These are phyloP conservation scores for Emericellopsis terricola DNA, from an alignment of 495 filamentous ascomycete genomes.

Conservation along the genomic window DNA sequence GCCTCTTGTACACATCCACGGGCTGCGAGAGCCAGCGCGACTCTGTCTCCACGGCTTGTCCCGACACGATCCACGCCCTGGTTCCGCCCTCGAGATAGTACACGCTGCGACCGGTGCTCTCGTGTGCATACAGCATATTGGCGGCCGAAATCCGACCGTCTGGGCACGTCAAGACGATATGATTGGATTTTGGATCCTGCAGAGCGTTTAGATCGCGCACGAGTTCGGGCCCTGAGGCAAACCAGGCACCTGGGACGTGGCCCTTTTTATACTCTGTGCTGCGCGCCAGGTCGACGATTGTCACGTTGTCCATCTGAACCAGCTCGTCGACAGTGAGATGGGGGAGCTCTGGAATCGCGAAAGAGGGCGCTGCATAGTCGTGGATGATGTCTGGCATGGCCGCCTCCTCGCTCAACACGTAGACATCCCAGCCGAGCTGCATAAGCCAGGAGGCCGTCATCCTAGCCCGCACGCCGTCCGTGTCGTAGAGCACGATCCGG, in stretches of 20 bases:
- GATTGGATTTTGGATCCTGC: neutral
- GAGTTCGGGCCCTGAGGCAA: neutral
- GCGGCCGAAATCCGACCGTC: neutral
- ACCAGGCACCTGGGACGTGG: neutral
- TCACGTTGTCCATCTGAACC: neutral
- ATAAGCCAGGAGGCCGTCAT: neutral
- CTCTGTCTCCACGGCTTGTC: neutral
- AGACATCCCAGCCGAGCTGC: neutral
- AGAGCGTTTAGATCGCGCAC: neutral
- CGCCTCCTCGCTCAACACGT: neutral
- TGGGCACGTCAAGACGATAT: neutral
- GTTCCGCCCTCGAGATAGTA: neutral
- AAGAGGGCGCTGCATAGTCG: too few species aligned
- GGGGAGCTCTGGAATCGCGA: neutral
- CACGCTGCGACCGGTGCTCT: neutral
- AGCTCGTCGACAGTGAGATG: neutral
- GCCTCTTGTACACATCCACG: neutral
- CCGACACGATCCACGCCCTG: neutral
- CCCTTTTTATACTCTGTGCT: neutral
- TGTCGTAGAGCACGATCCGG: neutral
- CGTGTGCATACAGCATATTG: neutral
- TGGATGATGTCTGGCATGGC: neutral
- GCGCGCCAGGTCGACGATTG: neutral
- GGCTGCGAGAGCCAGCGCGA: neutral
- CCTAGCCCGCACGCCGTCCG: neutral